These are phyloP conservation scores for Lepraria neglecta DNA, from an alignment of 495 filamentous ascomycete genomes.

Conservation along the genomic window DNA sequence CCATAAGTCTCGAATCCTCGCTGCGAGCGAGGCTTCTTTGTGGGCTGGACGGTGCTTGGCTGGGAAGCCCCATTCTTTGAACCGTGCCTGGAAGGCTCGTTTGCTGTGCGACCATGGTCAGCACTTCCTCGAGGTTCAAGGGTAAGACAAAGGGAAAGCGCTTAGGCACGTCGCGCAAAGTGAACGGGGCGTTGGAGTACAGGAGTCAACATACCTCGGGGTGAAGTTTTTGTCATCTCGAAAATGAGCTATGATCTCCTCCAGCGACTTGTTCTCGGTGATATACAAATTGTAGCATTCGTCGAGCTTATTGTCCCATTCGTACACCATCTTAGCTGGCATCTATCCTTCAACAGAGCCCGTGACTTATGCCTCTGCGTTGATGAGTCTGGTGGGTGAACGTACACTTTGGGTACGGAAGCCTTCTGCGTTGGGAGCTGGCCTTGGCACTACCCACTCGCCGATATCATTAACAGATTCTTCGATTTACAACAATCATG, in stretches of 20 bases:
- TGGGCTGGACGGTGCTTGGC: conserved; percentile 63
- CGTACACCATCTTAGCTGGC: conserved; percentile 56
- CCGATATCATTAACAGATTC: too few relatives aligned
- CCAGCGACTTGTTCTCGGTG: conserved; percentile 59
- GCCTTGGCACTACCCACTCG: not conserved
- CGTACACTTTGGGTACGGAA: conserved; percentile 5
- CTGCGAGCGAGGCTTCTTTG: conserved; percentile 58
- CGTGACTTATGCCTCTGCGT: not conserved
- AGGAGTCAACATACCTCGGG: conserved; percentile 48
- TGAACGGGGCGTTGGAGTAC: conserved; percentile 6
- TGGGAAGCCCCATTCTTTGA: conserved; percentile 73
- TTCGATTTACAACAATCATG: too few relatives aligned
- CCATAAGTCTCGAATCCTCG: conserved; percentile 69
- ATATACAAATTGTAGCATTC: conserved; percentile 69
- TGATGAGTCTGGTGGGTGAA: not conserved
- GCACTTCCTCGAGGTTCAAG: not conserved
- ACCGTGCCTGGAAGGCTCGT: conserved; percentile 65
- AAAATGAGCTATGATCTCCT: conserved; percentile 62
- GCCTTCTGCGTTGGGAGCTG: not conserved
- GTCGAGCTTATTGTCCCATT: conserved; percentile 66
- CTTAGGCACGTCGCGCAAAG: conserved; percentile 6
- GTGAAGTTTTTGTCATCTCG: conserved; percentile 52
- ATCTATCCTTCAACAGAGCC: not conserved
- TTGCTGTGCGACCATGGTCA: conserved; percentile 44
- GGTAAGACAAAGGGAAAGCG: not conserved